Percentiles rank a stretch among this genome's conserved stretches.
phyloP scores from a whole-genome alignment of 2,329 filamentous ascomycete genomes.

The Fusarium mangiferae region DNA sequence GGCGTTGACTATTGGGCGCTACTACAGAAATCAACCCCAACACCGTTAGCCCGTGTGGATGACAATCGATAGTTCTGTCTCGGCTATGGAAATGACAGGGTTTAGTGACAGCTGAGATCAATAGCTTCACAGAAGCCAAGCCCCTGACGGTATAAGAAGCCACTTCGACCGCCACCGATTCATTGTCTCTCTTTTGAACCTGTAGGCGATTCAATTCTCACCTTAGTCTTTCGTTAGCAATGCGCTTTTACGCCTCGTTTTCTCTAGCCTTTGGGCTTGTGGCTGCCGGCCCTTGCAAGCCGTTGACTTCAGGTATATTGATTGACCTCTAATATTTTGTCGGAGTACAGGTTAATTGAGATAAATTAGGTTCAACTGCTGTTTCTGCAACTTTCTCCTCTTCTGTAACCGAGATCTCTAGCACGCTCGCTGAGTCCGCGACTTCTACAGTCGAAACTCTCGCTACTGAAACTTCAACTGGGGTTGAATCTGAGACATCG shows the following conservation, averaged over 20 bases:
- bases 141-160: neutral
- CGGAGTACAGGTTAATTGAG: neutral
- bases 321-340: neutral
- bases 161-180: neutral
- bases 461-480: neutral
- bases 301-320: neutral
- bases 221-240: neutral
- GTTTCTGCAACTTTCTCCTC: neutral
- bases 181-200: neutral
- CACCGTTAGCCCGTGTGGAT: neutral
- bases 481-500: fast-evolving
- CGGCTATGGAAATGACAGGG: neutral
- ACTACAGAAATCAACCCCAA: neutral
- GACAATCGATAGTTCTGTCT: neutral
- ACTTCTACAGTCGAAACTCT: neutral
- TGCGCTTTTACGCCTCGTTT: neutral
- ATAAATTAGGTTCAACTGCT: neutral
- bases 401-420: fast-evolving
- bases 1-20: neutral
- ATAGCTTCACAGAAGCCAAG: neutral
- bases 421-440: neutral
- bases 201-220: neutral
- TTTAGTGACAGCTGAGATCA: neutral
- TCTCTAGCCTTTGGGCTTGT: neutral
- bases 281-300: neutral